phyloP scores from a whole-genome alignment of 768 basidiomycete species.

The Antrodiella citrinella region DNA sequence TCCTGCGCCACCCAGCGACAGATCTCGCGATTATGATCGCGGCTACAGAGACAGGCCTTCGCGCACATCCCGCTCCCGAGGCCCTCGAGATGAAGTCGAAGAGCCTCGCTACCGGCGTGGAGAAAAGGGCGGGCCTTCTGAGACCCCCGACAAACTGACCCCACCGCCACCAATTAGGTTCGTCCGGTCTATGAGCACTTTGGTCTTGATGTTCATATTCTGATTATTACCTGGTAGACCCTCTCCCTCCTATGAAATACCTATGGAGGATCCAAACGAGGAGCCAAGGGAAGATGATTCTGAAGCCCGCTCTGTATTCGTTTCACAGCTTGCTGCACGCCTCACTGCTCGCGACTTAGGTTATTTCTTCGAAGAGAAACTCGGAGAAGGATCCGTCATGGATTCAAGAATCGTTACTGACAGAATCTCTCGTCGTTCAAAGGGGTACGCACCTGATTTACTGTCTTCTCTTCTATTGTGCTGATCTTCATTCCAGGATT shows the following conservation, averaged over 20 bases:
- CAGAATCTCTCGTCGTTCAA: conserved; percentile 89
- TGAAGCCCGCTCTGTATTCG: conserved; percentile 97
- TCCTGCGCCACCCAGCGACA: conserved; percentile 37
- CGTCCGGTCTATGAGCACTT: conserved; percentile 30
- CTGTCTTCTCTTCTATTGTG: not conserved
- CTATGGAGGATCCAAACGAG: conserved; percentile 60
- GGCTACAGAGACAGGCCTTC: conserved; percentile 39
- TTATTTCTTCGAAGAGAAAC: conserved; percentile 96
- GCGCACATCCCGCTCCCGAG: conserved; percentile 27
- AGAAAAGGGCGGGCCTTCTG: conserved; percentile 26
- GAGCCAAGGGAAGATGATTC: conserved; percentile 94
- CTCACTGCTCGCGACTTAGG: conserved; percentile 96
- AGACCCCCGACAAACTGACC: conserved; percentile 4
- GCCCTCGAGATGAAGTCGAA: conserved; percentile 57
- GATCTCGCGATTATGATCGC: conserved; percentile 43
- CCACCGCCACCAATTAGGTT: conserved; percentile 36
- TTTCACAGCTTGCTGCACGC: conserved; percentile 94
- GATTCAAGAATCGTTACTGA: conserved; percentile 97
- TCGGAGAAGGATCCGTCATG: conserved; percentile 89
- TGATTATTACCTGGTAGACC: conserved; percentile 40
- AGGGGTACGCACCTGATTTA: conserved; percentile 68
- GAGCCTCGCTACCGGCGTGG: conserved; percentile 40
- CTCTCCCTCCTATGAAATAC: conserved; percentile 64
- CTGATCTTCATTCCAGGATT: conserved; percentile 46
- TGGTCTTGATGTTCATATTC: conserved; percentile 4